Conservation (phyloP, 768 basidiomycete species). For the Tylopilus intermedius region DNA sequence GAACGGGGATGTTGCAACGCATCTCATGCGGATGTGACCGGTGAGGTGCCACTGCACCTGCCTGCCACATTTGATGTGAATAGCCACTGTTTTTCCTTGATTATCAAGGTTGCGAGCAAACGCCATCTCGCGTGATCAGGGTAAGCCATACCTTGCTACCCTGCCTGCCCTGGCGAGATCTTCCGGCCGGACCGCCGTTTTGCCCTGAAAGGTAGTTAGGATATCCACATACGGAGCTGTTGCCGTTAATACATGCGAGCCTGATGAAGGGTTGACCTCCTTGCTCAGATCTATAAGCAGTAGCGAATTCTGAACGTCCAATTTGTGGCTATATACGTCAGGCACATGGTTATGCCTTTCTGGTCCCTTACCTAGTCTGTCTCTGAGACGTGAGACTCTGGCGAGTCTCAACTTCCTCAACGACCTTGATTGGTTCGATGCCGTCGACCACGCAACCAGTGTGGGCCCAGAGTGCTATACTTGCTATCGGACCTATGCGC, state of each 20-base stretch:
- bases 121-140: constrained; percentile 21
- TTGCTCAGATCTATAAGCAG: constrained; percentile 8
- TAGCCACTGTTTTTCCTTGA: constrained; percentile 10
- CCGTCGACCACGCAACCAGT: constrained; percentile 3
- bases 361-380: constrained; percentile 1
- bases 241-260: constrained; percentile 9
- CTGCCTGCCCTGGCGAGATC: constrained; percentile 13
- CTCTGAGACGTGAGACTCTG: constrained; percentile 8
- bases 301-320: not conserved
- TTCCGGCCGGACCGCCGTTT: constrained; percentile 11
- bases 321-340: constrained; percentile 11
- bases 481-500: constrained; percentile 9
- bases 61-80: constrained; percentile 17
- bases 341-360: constrained; percentile 17
- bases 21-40: constrained; percentile 16
- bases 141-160: constrained; percentile 11
- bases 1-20: constrained; percentile 10
- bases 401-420: constrained; percentile 4
- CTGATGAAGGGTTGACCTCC: constrained; percentile 9
- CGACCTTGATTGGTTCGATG: constrained; percentile 9
- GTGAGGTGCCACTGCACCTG: constrained; percentile 18
- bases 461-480: constrained; percentile 8
- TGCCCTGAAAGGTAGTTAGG: not conserved
- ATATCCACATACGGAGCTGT: constrained; percentile 6
- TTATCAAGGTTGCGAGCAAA: constrained; percentile 15